These are phyloP conservation scores for Aspergillus sergii DNA, from an alignment of 2,329 filamentous ascomycete species.

Conservation along the genomic window DNA sequence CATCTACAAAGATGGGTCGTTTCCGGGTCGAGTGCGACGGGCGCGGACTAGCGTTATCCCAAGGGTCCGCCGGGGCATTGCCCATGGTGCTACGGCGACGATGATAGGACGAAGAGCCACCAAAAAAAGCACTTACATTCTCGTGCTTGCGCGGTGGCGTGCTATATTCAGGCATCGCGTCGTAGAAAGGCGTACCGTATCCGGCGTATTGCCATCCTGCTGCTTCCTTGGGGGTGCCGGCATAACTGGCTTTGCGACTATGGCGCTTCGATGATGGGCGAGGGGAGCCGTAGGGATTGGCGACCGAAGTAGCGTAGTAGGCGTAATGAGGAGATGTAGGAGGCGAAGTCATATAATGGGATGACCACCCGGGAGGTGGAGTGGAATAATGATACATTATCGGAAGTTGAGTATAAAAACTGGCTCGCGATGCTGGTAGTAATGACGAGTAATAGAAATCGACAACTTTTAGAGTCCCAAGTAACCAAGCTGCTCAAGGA, in stretches of 20 bases:
- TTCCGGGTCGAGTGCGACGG: conserved; percentile 45
- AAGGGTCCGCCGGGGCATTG: conserved; percentile 31
- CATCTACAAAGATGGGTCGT: conserved; percentile 60
- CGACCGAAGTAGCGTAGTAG: conserved; percentile 59
- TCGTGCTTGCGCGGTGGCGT: conserved; percentile 59
- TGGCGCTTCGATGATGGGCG: conserved; percentile 52
- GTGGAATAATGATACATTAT: conserved; percentile 52
- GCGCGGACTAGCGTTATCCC: conserved; percentile 19
- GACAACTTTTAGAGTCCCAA: conserved; percentile 22
- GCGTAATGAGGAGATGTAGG: conserved; percentile 55
- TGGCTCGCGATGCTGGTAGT: conserved; percentile 16
- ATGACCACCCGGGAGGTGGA: conserved; percentile 53
- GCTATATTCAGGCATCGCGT: conserved; percentile 52
- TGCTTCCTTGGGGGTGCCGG: conserved; percentile 42
- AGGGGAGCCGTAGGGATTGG: conserved; percentile 51
- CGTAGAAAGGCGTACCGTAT: conserved; percentile 51
- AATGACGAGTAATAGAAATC: conserved; percentile 20
- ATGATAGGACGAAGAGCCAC: conserved; percentile 34
- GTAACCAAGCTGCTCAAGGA: conserved; percentile 16
- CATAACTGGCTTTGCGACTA: conserved; percentile 60
- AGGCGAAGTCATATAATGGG: conserved; percentile 52
- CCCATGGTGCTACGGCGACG: conserved; percentile 54
- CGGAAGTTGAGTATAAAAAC: conserved; percentile 35
- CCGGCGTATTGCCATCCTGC: conserved; percentile 46
- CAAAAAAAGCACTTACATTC: conserved; percentile 67